Conservation (phyloP, 768 basidiomycete genomes). For the Fomitopsis pulvina region DNA sequence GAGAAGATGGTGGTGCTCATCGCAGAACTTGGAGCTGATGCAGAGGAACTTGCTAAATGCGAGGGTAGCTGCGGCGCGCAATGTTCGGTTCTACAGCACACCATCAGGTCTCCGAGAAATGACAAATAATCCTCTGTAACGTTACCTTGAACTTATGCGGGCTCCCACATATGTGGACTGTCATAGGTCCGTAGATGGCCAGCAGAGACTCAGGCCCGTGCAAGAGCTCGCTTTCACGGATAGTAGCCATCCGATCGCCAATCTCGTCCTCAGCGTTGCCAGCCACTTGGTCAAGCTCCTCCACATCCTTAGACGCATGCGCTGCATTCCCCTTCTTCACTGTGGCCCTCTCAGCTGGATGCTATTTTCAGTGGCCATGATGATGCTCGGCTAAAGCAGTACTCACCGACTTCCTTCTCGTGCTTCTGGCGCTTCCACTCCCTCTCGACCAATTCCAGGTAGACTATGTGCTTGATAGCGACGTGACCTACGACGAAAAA, state of each 20-base stretch:
- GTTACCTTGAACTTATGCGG: conserved; percentile 88
- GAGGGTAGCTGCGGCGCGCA: conserved; percentile 82
- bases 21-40: conserved; percentile 91
- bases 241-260: conserved; percentile 79
- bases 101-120: not conserved
- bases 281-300: conserved; percentile 95
- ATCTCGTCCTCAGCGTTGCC: conserved; percentile 99
- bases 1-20: conserved; percentile 77
- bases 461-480: conserved; percentile 96
- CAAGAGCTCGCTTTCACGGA: conserved; percentile 83
- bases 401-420: conserved; percentile 70
- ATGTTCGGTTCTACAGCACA: conserved; percentile 66
- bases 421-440: conserved; percentile 98
- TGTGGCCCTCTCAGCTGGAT: conserved; percentile 53
- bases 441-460: conserved; percentile 89
- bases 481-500: conserved; percentile 95
- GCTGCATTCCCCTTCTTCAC: conserved; percentile 22
- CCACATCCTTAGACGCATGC: conserved; percentile 44
- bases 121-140: no score
- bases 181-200: conserved; percentile 81
- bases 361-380: not conserved
- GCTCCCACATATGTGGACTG: conserved; percentile 85
- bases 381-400: not conserved
- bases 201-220: conserved; percentile 79
- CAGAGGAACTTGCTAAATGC: conserved; percentile 96